Evolutionary conservation across 129 eudicot genomes (phyloP).

Genomic region (Pseudognaphalium luteoalbum): DNA sequence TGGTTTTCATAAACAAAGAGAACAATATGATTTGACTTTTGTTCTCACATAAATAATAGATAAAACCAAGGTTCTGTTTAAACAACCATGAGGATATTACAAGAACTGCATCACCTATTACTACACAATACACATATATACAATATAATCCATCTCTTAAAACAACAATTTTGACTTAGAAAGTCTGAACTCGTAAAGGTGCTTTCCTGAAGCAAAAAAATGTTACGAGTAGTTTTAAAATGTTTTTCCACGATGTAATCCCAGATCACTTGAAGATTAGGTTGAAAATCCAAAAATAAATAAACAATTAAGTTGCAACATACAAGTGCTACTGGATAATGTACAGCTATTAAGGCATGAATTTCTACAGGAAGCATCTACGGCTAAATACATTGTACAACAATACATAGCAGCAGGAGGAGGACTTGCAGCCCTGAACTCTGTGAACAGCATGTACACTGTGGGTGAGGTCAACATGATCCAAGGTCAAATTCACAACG

Average conservation of each 20-base stretch:
- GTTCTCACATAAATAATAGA: neutral
- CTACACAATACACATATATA: neutral
- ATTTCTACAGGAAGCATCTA: slow-evolving; percentile 63
- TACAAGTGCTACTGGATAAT: neutral
- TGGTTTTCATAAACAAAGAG: neutral
- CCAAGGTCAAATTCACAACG: slow-evolving; percentile 39
- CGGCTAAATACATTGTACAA: slow-evolving; percentile 77
- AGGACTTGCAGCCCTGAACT: slow-evolving; percentile 49
- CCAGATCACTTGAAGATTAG: neutral
- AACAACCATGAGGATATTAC: neutral
- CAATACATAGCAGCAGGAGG: slow-evolving; percentile 83
- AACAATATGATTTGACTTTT: neutral
- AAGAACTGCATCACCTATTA: neutral
- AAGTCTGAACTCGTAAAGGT: neutral
- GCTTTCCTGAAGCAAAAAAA: neutral
- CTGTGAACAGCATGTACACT: slow-evolving; percentile 62
- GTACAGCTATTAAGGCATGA: neutral
- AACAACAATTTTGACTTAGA: neutral
- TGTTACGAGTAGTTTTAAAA: neutral
- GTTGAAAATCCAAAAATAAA: neutral
- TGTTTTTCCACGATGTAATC: neutral
- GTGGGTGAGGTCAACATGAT: slow-evolving; percentile 66
- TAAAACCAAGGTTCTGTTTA: neutral
- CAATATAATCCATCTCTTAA: neutral
- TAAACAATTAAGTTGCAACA: neutral